Evolutionary conservation across 2,329 filamentous ascomycete genomes (phyloP).

Genomic region (Aspergillus sp.): DNA sequence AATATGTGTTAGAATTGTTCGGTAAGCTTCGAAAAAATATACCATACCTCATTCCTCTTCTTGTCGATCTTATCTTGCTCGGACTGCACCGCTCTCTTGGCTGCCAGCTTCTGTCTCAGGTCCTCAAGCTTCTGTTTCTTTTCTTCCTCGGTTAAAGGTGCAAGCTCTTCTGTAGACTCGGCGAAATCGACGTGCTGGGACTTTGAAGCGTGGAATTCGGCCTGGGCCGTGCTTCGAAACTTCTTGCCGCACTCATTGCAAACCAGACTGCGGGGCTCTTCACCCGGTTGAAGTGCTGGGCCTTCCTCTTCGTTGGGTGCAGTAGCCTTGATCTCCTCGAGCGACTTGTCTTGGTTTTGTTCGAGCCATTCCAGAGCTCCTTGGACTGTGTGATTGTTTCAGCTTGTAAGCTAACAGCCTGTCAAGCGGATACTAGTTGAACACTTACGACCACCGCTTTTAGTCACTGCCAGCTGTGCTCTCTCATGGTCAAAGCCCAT

Average conservation of each 20-base stretch:
- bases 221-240: conserved; percentile 75
- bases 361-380: conserved; percentile 93
- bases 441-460: conserved; percentile 68
- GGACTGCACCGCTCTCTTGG: conserved; percentile 65
- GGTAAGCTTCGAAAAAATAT: not conserved
- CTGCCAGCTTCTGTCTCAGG: conserved; percentile 65
- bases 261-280: conserved; percentile 72
- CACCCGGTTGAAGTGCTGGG: conserved; percentile 64
- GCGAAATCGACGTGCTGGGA: conserved; percentile 88
- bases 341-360: conserved; percentile 77
- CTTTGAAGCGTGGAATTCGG: conserved; percentile 86
- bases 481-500: conserved; percentile 80
- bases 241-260: conserved; percentile 95
- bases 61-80: conserved; percentile 73
- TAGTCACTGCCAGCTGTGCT: conserved; percentile 78
- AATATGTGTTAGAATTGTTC: not conserved
- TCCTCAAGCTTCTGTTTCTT: conserved; percentile 76
- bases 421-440: not conserved
- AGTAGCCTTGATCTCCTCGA: conserved; percentile 70
- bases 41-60: conserved; percentile 73
- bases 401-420: not conserved
- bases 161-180: conserved; percentile 88
- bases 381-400: conserved; percentile 56
- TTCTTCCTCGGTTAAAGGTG: conserved; percentile 85
- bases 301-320: conserved; percentile 54